phyloP scores from a whole-genome alignment of 2,329 filamentous ascomycete genomes.

The Trichoderma semiorbis region DNA sequence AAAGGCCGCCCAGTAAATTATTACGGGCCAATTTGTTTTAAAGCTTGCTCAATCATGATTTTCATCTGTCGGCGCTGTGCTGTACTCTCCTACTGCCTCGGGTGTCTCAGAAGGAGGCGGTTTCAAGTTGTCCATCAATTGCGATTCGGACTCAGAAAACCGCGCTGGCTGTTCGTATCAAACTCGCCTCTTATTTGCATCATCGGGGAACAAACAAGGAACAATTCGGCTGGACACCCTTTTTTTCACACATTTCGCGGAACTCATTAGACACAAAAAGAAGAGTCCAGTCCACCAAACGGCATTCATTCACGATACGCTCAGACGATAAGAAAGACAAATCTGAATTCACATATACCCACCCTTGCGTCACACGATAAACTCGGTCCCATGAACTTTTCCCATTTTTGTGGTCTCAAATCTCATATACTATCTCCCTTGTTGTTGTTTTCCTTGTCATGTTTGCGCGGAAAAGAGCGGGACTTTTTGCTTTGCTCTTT shows the following conservation, averaged over 20 bases:
- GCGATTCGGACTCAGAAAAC: neutral
- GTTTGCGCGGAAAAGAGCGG: neutral
- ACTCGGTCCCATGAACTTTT: neutral
- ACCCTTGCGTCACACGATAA: constrained; percentile 1
- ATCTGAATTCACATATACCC: neutral
- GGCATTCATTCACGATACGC: constrained; percentile 3
- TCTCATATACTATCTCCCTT: neutral
- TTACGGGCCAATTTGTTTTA: neutral
- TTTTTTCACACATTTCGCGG: neutral
- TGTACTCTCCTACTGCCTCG: neutral
- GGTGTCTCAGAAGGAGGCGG: neutral
- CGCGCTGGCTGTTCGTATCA: neutral
- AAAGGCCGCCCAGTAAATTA: constrained; percentile 27
- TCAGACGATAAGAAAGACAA: neutral
- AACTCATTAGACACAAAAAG: neutral
- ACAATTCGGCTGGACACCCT: neutral
- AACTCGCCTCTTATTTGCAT: neutral
- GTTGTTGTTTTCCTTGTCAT: neutral
- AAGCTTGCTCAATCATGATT: neutral
- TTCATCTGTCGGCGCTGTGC: neutral
- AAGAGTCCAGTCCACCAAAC: neutral
- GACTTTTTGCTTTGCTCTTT: neutral
- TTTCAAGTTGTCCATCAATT: neutral
- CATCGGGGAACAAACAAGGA: neutral
- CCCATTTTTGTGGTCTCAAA: neutral